Evolutionary conservation across 1,284 basidiomycete species (phyloP), one percentile per base, ranked within the genome.

Genomic region (Malassezia furfur): DNA sequence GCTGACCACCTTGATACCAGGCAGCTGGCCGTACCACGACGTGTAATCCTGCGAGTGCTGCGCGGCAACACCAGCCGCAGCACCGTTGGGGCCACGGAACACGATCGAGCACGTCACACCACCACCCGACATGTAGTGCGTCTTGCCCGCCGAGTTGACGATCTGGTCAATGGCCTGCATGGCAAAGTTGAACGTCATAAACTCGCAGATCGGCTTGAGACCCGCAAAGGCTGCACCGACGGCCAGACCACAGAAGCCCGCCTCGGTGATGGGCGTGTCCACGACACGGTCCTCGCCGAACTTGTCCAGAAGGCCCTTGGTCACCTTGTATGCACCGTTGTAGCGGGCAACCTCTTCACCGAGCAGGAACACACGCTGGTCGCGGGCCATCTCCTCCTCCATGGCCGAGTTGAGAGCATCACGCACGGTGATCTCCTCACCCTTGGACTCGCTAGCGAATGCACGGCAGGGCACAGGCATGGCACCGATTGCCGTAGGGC

Each of bases 51-150:
- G 77, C 36, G 77, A 78, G 66, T 78, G 77, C 75, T 82, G 81
- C 37, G 94, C 94, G 48, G 73, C 94, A 53, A 99, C 94, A 82
- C 94, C 94, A 56, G 91, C 80, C 51, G 94, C 94, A 55, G 94
- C 94, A 77, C 94, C 94, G 78, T 99, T 99, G 60, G 94, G 94
- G 57, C 94, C 94, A 79, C 94, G 90, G 86, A 99, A 99, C 56
- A 96, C 91, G 65, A 99, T 87, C 30, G 94, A 91, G 80, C 93
- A 96, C 12, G 89, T 87, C 3, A 94, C 89, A 74, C 91, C 94
- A 66, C 94, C 94, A 61, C 91, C 94, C 43, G 91, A 96, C 94
- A 99, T 99, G 84, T 99, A 99, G 80, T 96, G 91, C 11, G 94
- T 98, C 82, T 98, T 99, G 66, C 88, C 94, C 59, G 87, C 94